Base-by-base conservation (phyloP, 2,329 filamentous ascomycete genomes). In the Coccinonectria pachysandricola region DNA sequence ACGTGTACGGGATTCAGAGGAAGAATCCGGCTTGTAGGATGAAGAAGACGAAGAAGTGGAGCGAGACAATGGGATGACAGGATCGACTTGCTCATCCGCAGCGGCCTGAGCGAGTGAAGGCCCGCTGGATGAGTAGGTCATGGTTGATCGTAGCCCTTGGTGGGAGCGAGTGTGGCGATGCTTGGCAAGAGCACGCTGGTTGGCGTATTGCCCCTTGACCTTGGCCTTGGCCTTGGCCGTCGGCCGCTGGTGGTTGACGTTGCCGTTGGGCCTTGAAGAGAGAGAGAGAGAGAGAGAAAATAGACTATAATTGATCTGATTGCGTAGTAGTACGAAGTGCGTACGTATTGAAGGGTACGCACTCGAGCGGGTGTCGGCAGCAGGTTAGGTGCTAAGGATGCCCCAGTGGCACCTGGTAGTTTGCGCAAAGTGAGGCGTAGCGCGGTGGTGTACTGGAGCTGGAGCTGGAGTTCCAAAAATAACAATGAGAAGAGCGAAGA, bases 61-160 rank as follows among this genome's bases (percentile, higher is more conserved):
- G 12, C 9, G 34, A 32, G 41, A 40, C 28, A 30, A 32, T 25
- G 30, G 25, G 31, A 21, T 33, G 30, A 23, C 23, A 15, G 24
- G 42, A 46, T 46, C 43, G 34, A 26, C 43, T 41, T 42, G 33
- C 27, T 10, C 10, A 19, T 19, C 17, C 17, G 10, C 17, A 10
- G 45, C 42, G 46, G 48, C 42, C 50, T 55, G 52, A 53, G 48
- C 40, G 52, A 54, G 50, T 52, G 51, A 55, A 56, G 53, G 40
- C 51, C 46, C 39, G 40, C 34, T 48, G 35, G 40, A 42, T 42
- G 39, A 46, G 39, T 48, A 51, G 47, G 52, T 52, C 53, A 55
- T 56, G 37, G 34, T 39, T 26, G 40, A 31, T 36, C 31, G 41
- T 37, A 43, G 42, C 42, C 38, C 38, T 45, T 43, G 41, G 41